Base-by-base conservation (phyloP, 805 yeast species). In the Lachancea meyersii region DNA sequence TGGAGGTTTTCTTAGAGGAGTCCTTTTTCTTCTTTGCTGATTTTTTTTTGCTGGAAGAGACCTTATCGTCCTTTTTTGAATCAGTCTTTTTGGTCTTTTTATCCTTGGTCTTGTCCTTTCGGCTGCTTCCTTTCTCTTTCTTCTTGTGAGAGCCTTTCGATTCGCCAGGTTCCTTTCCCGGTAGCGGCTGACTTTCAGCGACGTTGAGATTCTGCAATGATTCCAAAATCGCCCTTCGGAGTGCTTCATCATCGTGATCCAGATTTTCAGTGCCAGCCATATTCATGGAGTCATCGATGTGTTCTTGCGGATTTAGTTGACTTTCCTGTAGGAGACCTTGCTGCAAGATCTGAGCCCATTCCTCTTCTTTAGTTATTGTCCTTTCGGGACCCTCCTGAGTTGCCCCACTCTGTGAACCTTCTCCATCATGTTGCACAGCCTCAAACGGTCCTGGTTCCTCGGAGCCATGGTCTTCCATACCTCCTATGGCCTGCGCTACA, bases 401-500 rank as follows among this genome's bases (percentile, higher is more conserved):
- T 4, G 31, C 26, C 9, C 26, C 11, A 8, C 27, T 20, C n/a
- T 21, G 10, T 9, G 23, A 35, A 6, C 42, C 44, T 1, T 38
- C 41, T 3, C 31, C 26, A 24, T 30, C 39, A 17, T 40, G 33
- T 9, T 43, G 31, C 13, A 11, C 33, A 8, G 19, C 36, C 26
- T 34, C 44, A 8, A 16, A 17, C 27, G 41, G 16, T 24, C 41
- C 14, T 22, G 42, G 26, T 24, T 38, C 31, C 16, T 21, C 35
- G 4, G 38, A 14, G 17, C 31, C 35, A 9, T 37, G 32, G 8
- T 35, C 40, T 28, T 52, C 52, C 46, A 60, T 52, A 28, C 48
- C 45, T 11, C 60, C 57, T 24, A 68, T 66, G 2, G 73, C 73
- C 47, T 59, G 65, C 16, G 68, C 65, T 3, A 67, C 72, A 14